Evolutionary conservation across 1,284 basidiomycete genomes (phyloP).

Genomic region (Boletus mariae): DNA sequence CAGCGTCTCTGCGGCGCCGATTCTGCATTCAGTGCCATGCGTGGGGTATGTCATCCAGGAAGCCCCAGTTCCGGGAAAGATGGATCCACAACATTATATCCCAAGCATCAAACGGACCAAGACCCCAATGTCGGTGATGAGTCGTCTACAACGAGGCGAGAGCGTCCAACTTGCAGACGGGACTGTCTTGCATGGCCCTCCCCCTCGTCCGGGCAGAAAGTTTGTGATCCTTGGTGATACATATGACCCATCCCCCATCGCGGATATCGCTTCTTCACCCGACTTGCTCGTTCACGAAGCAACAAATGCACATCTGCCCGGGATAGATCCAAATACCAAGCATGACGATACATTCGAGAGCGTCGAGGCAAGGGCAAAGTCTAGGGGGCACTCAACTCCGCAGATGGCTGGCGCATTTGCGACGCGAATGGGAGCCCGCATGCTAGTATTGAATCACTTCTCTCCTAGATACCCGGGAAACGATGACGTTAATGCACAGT

Average conservation of each 20-base stretch:
- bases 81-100: slow-evolving; percentile 62
- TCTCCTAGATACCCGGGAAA: slow-evolving; percentile 62
- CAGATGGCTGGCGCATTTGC: slow-evolving; percentile 89
- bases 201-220: slow-evolving; percentile 64
- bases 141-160: slow-evolving; percentile 65
- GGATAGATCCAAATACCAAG: slow-evolving; percentile 55
- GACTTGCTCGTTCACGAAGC: slow-evolving; percentile 83
- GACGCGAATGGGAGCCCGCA: slow-evolving; percentile 57
- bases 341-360: slow-evolving; percentile 52
- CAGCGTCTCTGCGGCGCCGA: slow-evolving; percentile 80
- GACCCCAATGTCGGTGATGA: slow-evolving; percentile 71
- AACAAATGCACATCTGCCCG: slow-evolving; percentile 87
- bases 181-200: slow-evolving; percentile 71
- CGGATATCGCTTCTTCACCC: slow-evolving; percentile 52
- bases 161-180: slow-evolving; percentile 76
- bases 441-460: slow-evolving; percentile 84
- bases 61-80: slow-evolving; percentile 71
- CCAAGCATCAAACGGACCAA: slow-evolving; percentile 65
- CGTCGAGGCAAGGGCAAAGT: slow-evolving; percentile 68
- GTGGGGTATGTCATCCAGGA: slow-evolving; percentile 83
- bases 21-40: slow-evolving; percentile 78
- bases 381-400: slow-evolving; percentile 89
- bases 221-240: slow-evolving; percentile 82
- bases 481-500: slow-evolving; percentile 45
- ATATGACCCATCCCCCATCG: slow-evolving; percentile 67